Base-by-base conservation (phyloP, 2,329 filamentous ascomycete genomes). In the Paracoccidioides lutzii region DNA sequence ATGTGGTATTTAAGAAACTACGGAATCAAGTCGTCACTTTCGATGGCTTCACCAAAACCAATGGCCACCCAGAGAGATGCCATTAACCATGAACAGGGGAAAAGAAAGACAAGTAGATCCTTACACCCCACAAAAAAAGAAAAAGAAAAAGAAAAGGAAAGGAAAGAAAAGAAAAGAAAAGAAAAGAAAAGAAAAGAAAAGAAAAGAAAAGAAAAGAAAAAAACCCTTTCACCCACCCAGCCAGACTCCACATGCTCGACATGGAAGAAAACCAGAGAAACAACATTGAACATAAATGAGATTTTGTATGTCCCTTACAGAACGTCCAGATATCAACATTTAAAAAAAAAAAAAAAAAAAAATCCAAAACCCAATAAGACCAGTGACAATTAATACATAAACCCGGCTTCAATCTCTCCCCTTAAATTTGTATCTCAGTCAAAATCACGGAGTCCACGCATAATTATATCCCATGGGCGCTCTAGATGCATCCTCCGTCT, bases 401-500 rank as follows among this genome's bases (percentile, higher is more conserved):
- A 33, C 28, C n/a, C 44, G 5, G 14, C 32, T 46, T 46, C 12
- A 33, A 14, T 46, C n/a, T 44, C 5, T 32, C 12, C 44, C 3
- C 12, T 8, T 14, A n/a, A 22, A 22, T 22, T 22, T 22, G 22
- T 22, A 22, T 22, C 22, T 38, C n/a, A 22, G 6, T 50, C 35
- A 35, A 37, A 10, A 15, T 54, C 6, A 72, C 41, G 69, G 69
- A 59, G 66, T 68, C 70, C 71, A 73, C 8, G 69, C 64, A 60
- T 71, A 73, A 41, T 69, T 72, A 63, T 71, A 69, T 14, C 65
- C 59, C 5, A 69, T 64, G 8, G 60, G 62, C 14, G 63, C 62
- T 22, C 69, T 63, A 14, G 64, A 56, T 4, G 76, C 77, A 64
- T 81, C 80, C 8, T 77, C 71, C 40, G 69, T 75, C 71, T 96